phyloP scores from a whole-genome alignment of 805 yeast species.

The Barnettozyma vustinii region DNA sequence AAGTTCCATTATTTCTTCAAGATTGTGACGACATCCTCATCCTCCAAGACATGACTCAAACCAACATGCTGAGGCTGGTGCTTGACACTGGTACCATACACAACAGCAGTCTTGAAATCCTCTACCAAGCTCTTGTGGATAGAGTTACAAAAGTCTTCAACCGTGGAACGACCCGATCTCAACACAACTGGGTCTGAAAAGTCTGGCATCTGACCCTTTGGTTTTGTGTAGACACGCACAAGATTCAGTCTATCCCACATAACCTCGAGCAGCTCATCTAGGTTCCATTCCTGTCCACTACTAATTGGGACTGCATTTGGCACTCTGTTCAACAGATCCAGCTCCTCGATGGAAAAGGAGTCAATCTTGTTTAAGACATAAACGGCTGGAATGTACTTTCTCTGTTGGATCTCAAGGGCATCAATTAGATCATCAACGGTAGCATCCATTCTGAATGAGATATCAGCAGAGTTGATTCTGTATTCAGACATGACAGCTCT shows the following conservation, averaged over 20 bases:
- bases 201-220: slow-evolving; percentile 92
- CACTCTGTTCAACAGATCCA: slow-evolving; percentile 82
- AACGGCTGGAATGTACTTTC: slow-evolving; percentile 93
- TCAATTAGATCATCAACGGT: slow-evolving; percentile 96
- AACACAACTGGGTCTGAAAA: slow-evolving; percentile 92
- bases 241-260: slow-evolving; percentile 94
- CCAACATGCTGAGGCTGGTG: slow-evolving; percentile 98
- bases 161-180: slow-evolving; percentile 73
- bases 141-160: slow-evolving; percentile 93
- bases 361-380: slow-evolving; percentile 95
- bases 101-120: slow-evolving; percentile 89
- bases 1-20: slow-evolving; percentile 53
- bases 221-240: slow-evolving; percentile 95
- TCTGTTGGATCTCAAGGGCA: slow-evolving; percentile 80
- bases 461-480: slow-evolving; percentile 91
- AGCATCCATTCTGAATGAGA: slow-evolving; percentile 95
- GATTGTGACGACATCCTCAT: slow-evolving; percentile 96
- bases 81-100: slow-evolving; percentile 90
- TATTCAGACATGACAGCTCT: slow-evolving; percentile 96
- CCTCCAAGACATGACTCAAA: slow-evolving; percentile 73
- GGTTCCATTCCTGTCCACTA: slow-evolving; percentile 93
- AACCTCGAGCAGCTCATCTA: slow-evolving; percentile 86
- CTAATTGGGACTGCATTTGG: slow-evolving; percentile 98
- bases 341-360: slow-evolving; percentile 88
- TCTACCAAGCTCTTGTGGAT: slow-evolving; percentile 93